phyloP scores from a whole-genome alignment of 768 basidiomycete genomes.

The Lactifluus piperatus region DNA sequence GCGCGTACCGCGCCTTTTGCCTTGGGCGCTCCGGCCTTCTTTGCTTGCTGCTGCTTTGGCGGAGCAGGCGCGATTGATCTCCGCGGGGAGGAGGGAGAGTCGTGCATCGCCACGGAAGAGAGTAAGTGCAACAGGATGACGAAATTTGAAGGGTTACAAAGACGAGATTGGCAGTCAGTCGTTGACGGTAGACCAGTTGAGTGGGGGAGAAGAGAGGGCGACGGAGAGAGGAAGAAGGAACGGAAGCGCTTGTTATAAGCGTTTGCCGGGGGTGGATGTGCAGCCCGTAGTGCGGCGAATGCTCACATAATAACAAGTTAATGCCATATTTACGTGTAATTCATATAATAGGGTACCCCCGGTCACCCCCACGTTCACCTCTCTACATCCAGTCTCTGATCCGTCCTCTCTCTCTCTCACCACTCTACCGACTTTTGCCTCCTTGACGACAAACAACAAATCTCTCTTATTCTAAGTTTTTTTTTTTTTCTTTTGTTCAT shows the following conservation, averaged over 20 bases:
- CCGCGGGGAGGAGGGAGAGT: slow-evolving; percentile 28
- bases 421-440: background rate
- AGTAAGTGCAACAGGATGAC: slow-evolving; percentile 21
- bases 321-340: background rate
- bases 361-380: background rate
- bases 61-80: slow-evolving; percentile 25
- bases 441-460: background rate
- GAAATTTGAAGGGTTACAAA: slow-evolving; percentile 11
- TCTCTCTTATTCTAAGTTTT: background rate
- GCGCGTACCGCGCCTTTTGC: slow-evolving; percentile 76
- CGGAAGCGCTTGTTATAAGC: slow-evolving; percentile 21
- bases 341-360: slow-evolving; percentile 8
- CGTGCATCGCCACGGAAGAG: slow-evolving; percentile 25
- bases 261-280: slow-evolving; percentile 7
- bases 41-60: slow-evolving; percentile 31
- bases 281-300: slow-evolving; percentile 19
- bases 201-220: slow-evolving; percentile 20
- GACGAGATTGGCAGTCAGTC: slow-evolving; percentile 4
- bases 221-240: slow-evolving; percentile 19
- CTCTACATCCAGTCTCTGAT: background rate
- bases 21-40: slow-evolving; percentile 50
- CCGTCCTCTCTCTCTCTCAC: background rate
- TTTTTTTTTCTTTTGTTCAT: too few relatives aligned
- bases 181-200: slow-evolving; percentile 15
- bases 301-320: slow-evolving; percentile 13